Percentiles rank a stretch among this genome's conserved stretches.
Conservation (phyloP, 2,329 filamentous ascomycete genomes). For the Venturia oleaginea region DNA sequence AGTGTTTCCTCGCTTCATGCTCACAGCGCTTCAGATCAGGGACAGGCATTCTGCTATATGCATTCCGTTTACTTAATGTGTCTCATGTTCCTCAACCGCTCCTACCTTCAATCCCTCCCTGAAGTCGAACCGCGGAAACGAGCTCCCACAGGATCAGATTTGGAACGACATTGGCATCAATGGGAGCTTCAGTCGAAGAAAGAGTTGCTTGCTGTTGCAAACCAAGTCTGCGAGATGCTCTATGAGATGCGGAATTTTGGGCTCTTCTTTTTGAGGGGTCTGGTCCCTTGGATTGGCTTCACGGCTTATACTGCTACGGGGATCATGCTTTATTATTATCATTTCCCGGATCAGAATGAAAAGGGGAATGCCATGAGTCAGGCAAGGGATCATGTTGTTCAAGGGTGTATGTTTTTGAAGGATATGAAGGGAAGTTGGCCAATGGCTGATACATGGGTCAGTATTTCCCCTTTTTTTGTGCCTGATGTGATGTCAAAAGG, state of each 20-base stretch:
- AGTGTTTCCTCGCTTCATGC: slow-evolving; percentile 30
- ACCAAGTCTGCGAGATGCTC: slow-evolving; percentile 31
- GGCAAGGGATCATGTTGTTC: slow-evolving; percentile 26
- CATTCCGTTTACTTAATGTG: slow-evolving; percentile 34
- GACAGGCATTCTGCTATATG: slow-evolving; percentile 34
- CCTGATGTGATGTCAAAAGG: background rate
- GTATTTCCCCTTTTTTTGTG: slow-evolving; percentile 1
- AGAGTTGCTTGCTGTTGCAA: slow-evolving; percentile 29
- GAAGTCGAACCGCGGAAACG: slow-evolving; percentile 26
- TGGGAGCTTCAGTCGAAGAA: slow-evolving; percentile 29
- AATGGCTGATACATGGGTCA: slow-evolving; percentile 32
- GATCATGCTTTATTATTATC: slow-evolving; percentile 31
- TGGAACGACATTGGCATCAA: slow-evolving; percentile 22
- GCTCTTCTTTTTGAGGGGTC: slow-evolving; percentile 30
- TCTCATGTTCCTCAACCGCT: slow-evolving; percentile 33
- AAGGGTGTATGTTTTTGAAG: slow-evolving; percentile 29
- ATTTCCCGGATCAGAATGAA: slow-evolving; percentile 27
- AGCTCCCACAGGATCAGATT: background rate
- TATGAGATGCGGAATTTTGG: slow-evolving; percentile 33
- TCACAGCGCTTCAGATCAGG: slow-evolving; percentile 33
- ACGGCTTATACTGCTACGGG: slow-evolving; percentile 34
- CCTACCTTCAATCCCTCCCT: slow-evolving; percentile 25
- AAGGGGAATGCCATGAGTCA: slow-evolving; percentile 26
- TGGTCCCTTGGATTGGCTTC: slow-evolving; percentile 34
- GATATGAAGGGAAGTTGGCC: slow-evolving; percentile 34